Evolutionary conservation across 1,139 yeast species (phyloP), one percentile per base, ranked within the genome.

Genomic region (Pichia sp.): DNA sequence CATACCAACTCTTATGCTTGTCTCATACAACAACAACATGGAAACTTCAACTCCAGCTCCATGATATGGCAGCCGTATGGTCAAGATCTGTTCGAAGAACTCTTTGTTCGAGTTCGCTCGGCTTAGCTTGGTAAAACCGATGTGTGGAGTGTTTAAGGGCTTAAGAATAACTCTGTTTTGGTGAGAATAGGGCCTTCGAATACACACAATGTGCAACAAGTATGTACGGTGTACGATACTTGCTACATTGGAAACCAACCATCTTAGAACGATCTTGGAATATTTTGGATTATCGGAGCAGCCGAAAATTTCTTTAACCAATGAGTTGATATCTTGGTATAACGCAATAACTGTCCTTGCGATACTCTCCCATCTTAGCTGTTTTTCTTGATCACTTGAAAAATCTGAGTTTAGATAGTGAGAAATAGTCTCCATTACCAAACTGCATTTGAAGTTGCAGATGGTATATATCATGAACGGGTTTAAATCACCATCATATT

Each of bases 391-490:
- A 25, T 49, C 53, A 28, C 50, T 47, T 26, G 49, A 44, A 36
- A 52, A 54, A 31, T 57, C 60, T 13, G 57, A 57, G 41, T 57
- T 55, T 34, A 57, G 41, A 28, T 44, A 57, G 41, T 54, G 58
- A 6, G 55, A 46, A 16, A 57, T 49, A 7, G 56, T 55, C 42
- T 57, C 60, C 47, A 57, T 49, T 4, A 57, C 60, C 7, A 57
- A 48, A 48, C 54, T 49, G 40, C 58, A 49, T 47, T 57, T 57
- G 26, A 57, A 55, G 12, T 51, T 51, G 19, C 46, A 34, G 16
- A 57, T 55, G 25, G 52, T 49, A 13, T 51, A 51, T 10, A 57
- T 30, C 46, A 50, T 51, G 19, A 57, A 57, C 1, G 60, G 60
- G 43, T 56, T 54, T 9, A 57, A 12, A 2, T 50, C 52, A 19